Evolutionary conservation across 2,329 filamentous ascomycete species (phyloP), one percentile per base, ranked within the genome.

Genomic region (Aspergillus calidoustus): DNA sequence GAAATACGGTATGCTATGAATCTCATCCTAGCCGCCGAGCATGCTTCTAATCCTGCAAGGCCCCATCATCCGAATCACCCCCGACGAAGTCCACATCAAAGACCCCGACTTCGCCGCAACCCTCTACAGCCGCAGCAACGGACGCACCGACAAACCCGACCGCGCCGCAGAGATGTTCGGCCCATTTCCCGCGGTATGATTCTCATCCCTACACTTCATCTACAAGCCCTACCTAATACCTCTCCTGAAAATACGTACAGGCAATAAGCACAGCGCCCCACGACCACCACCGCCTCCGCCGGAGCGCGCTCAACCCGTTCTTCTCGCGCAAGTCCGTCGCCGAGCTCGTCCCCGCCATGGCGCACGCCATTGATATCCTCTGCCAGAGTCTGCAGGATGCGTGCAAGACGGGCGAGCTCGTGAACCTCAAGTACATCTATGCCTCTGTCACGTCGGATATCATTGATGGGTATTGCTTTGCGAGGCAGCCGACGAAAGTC

Each of bases 381-480:
- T 30, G 51, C 7, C n/a, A 48, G 25, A 41, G 54, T 22, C 48
- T 52, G 11, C n/a, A 15, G n/a, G 38, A 52, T 11, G 54, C 38
- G 6, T 47, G 54, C 22, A 30, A 15, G 41, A 34, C 31, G 3
- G 49, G 48, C 17, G 48, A 43, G 38, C 34, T 30, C 15, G 15
- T 62, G 44, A 59, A 62, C 23, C 52, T 55, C 51, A 59, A 59
- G n/a, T 56, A 59, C 28, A 48, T 59, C 44, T 62, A 52, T 52
- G 51, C 34, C 3, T 34, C 56, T 4, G 56, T 59, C n/a, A 55
- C 60, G 15, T 43, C 56, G 25, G 59, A 61, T 43, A 61, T 61
- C 28, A 61, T 61, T 25, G 56, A 61, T 25, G 53, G 51, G 15
- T 57, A 57, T 28, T 57, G 53, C 48, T 61, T 61, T 23, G 53